These are phyloP conservation scores for Adansonia grandidieri DNA, from an alignment of 441 rosid genomes.

Conservation along the genomic window DNA sequence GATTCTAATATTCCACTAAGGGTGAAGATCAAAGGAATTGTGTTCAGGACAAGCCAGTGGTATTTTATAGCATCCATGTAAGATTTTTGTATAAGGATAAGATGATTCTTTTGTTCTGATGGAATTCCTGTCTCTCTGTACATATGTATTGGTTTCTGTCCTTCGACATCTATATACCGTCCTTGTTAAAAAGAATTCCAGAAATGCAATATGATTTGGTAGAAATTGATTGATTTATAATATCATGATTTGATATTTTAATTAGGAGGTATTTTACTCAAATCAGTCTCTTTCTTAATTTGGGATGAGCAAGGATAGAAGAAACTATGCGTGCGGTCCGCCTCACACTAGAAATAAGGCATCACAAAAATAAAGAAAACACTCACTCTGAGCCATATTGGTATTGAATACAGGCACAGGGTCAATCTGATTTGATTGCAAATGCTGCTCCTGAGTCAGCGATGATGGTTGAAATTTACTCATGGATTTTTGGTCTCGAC, in stretches of 20 bases:
- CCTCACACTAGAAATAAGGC: not conserved
- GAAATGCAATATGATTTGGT: slow-evolving; percentile 39
- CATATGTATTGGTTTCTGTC: slow-evolving; percentile 37
- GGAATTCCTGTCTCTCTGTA: slow-evolving; percentile 48
- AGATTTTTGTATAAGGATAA: slow-evolving; percentile 30
- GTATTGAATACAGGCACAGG: too few species aligned
- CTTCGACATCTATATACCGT: slow-evolving; percentile 16
- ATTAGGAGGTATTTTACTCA: not conserved
- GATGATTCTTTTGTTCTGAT: slow-evolving; percentile 49
- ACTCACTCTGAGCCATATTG: not conserved
- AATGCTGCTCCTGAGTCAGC: not conserved
- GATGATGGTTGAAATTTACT: not conserved
- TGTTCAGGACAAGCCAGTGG: not conserved
- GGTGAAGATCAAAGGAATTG: not conserved
- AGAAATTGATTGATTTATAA: slow-evolving; percentile 22
- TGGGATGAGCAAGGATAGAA: not conserved
- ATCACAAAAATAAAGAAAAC: not conserved
- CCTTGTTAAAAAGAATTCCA: slow-evolving; percentile 26
- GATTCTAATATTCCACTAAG: slow-evolving; percentile 51
- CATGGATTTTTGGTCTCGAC: not conserved
- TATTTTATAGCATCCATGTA: slow-evolving; percentile 24
- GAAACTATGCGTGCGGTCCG: not conserved
- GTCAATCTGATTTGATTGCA: not conserved
- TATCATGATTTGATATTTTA: slow-evolving; percentile 5
- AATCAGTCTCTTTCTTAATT: not conserved